These are phyloP conservation scores for Malassezia caprae DNA, from an alignment of 1,284 basidiomycete species.

Conservation along the genomic window DNA sequence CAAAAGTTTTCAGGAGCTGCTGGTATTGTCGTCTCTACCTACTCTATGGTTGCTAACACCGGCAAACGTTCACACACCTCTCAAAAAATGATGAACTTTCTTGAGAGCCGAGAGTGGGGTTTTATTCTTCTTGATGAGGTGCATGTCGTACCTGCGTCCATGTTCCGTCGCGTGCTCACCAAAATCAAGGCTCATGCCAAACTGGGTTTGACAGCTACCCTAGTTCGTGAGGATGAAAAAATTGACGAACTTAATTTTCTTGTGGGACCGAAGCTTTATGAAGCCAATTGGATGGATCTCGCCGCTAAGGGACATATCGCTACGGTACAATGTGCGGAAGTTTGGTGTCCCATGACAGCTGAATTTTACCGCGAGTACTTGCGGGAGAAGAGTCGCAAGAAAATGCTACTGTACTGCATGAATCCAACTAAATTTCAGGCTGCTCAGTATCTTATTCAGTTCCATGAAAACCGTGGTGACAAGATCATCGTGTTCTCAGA, in stretches of 20 bases:
- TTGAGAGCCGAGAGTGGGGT: conserved; percentile 46
- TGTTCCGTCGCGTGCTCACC: conserved; percentile 48
- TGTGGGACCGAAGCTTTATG: conserved; percentile 97
- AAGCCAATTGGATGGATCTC: conserved; percentile 99
- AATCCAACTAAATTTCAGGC: conserved; percentile 99
- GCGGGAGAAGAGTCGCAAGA: conserved; percentile 78
- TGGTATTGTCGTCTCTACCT: conserved; percentile 47
- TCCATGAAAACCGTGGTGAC: conserved; percentile 93
- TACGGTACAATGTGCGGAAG: conserved; percentile 91
- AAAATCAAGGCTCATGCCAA: conserved; percentile 48
- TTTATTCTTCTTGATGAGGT: conserved; percentile 48
- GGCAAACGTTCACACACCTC: conserved; percentile 47
- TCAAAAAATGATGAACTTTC: conserved; percentile 49
- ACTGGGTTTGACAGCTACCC: conserved; percentile 56
- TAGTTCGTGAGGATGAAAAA: conserved; percentile 98
- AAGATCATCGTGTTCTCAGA: conserved; percentile 99
- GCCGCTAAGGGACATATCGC: conserved; percentile 98
- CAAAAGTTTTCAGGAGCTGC: conserved; percentile 46
- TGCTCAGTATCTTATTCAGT: conserved; percentile 96
- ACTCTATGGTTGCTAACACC: conserved; percentile 48
- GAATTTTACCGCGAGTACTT: conserved; percentile 98
- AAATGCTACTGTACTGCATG: conserved; percentile 97
- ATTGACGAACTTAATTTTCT: conserved; percentile 97
- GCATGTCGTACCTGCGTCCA: conserved; percentile 47
- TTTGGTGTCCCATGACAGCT: conserved; percentile 99